Conservation (phyloP, 139 green algal genomes). For the Chlamydomonas sp. region DNA sequence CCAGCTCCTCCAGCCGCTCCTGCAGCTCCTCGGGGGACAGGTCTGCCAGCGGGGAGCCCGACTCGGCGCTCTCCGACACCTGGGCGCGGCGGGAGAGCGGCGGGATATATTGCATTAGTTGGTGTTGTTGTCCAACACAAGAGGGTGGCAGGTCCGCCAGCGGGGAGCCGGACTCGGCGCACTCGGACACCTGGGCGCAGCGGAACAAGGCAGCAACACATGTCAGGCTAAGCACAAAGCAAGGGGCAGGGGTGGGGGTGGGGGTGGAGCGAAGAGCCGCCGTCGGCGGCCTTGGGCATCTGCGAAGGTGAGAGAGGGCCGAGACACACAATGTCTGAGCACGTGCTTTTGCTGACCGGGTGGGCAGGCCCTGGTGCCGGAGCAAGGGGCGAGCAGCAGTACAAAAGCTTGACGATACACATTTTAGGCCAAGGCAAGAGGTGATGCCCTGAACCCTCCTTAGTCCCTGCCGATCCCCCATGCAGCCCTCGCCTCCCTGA, state of each 20-base stretch:
- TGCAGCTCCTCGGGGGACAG: slow-evolving; percentile 18
- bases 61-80: neutral
- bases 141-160: too few relatives aligned
- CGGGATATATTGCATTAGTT: too few relatives aligned
- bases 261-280: too few relatives aligned
- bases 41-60: neutral
- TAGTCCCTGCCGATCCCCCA: neutral
- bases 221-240: too few relatives aligned
- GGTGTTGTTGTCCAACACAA: neutral
- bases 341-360: neutral
- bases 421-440: too few relatives aligned
- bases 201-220: too few relatives aligned
- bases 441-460: neutral
- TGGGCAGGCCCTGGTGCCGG: neutral
- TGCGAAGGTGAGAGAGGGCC: neutral
- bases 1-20: slow-evolving; percentile 24
- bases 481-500: neutral
- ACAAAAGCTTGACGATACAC: too few relatives aligned
- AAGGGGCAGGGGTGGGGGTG: too few relatives aligned
- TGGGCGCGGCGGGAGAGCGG: neutral
- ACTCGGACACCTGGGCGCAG: too few relatives aligned
- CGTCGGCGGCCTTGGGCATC: slow-evolving; percentile 1
- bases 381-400: neutral
- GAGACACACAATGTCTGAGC: neutral
- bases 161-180: too few relatives aligned